Conservation (phyloP, 768 basidiomycete genomes). For the Termitomyces sp. region DNA sequence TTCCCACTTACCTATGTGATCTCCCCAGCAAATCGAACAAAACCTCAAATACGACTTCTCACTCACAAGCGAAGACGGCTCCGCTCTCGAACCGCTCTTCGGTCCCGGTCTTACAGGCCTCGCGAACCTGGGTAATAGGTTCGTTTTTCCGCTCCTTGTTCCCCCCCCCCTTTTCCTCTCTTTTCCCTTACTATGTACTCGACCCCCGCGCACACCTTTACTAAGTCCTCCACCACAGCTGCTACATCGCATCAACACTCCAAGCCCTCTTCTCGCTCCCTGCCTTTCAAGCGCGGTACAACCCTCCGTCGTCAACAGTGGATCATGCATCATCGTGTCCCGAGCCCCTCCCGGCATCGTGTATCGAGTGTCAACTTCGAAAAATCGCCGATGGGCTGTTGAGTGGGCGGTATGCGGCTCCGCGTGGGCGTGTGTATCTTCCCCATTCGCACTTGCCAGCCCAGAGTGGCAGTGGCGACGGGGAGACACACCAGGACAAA, state of each 20-base stretch:
- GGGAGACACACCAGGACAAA: conserved; percentile 26
- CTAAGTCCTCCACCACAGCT: conserved; percentile 66
- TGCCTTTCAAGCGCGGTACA: conserved; percentile 74
- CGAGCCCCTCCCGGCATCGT: conserved; percentile 71
- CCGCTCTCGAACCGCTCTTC: conserved; percentile 60
- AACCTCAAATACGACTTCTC: conserved; percentile 95
- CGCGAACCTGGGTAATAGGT: conserved; percentile 89
- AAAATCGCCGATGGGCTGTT: conserved; percentile 92
- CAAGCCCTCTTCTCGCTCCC: conserved; percentile 85
- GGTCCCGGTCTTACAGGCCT: conserved; percentile 90
- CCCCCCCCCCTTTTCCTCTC: too few relatives aligned
- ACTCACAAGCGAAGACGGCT: conserved; percentile 69
- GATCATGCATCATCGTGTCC: conserved; percentile 63
- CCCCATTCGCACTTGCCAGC: neutral
- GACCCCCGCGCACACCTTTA: conserved; percentile 12
- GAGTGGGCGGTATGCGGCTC: conserved; percentile 85
- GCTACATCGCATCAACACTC: conserved; percentile 95
- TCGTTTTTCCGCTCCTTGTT: neutral
- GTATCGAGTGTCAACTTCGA: conserved; percentile 91
- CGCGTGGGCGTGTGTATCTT: conserved; percentile 31
- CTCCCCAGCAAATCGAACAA: conserved; percentile 84
- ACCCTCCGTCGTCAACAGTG: conserved; percentile 7
- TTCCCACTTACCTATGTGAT: neutral
- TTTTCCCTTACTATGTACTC: too few relatives aligned
- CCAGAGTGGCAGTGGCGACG: neutral